phyloP scores from a whole-genome alignment of 352 stramenopile species.

The Phytopythium montanum region DNA sequence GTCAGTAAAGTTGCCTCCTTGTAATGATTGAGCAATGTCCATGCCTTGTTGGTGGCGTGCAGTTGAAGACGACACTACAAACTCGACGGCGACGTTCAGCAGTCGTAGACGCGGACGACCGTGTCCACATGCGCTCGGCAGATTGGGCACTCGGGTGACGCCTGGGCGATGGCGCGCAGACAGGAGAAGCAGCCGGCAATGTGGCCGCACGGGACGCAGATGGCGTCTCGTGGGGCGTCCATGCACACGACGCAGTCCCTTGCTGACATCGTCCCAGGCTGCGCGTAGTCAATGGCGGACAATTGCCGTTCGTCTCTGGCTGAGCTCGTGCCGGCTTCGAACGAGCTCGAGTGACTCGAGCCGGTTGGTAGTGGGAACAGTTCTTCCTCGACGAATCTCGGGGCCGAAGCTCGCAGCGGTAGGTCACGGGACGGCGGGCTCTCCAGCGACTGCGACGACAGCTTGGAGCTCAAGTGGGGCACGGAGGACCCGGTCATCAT shows the following conservation, averaged over 20 bases:
- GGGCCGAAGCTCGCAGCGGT: conserved; percentile 11
- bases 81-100: neutral
- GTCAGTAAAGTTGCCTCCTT: too few relatives aligned
- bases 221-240: conserved; percentile 38
- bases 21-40: too few relatives aligned
- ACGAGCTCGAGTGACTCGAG: neutral
- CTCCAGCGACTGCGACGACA: neutral
- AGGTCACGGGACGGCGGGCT: neutral
- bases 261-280: neutral
- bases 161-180: conserved; percentile 28
- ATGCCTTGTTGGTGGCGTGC: neutral
- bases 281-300: neutral
- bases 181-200: conserved; percentile 50
- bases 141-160: conserved; percentile 36
- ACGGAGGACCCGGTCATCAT: neutral
- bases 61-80: neutral
- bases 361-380: conserved; percentile 16
- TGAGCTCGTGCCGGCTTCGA: neutral
- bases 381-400: conserved; percentile 25
- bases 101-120: conserved; percentile 46
- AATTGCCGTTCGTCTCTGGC: neutral
- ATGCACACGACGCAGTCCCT: conserved; percentile 47
- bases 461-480: conserved; percentile 1
- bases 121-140: conserved; percentile 39
- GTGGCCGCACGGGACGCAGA: conserved; percentile 63